A percentile compares a stretch with the other conserved stretches of the same genome.
These are phyloP conservation scores for Kokia cookei DNA, from an alignment of 441 rosid genomes.

Conservation along the genomic window DNA sequence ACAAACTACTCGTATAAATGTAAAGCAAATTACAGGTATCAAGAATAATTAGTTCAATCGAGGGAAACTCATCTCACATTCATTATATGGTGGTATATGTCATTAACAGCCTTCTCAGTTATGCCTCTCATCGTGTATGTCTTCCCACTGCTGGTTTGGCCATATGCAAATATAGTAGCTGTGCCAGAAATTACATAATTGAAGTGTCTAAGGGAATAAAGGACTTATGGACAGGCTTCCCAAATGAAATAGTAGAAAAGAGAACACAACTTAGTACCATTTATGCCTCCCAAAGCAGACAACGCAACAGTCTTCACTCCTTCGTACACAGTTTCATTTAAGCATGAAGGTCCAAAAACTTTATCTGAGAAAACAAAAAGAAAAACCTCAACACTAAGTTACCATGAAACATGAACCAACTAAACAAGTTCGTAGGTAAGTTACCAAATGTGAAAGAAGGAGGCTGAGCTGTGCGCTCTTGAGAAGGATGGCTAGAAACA, in stretches of 20 bases:
- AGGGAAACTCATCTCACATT: conserved; percentile 42
- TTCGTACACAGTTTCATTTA: conserved; percentile 85
- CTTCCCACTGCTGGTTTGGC: conserved; percentile 99
- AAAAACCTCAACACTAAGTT: background rate
- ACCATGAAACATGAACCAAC: background rate
- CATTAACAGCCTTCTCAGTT: conserved; percentile 94
- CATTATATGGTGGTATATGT: conserved; percentile 83
- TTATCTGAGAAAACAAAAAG: conserved; percentile 46
- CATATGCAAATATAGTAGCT: conserved; percentile 99
- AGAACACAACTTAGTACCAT: conserved; percentile 41
- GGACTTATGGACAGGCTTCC: background rate
- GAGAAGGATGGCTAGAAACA: conserved; percentile 60
- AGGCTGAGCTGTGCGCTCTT: conserved; percentile 68
- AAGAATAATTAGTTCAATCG: background rate
- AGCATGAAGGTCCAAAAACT: conserved; percentile 77
- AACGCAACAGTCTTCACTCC: conserved; percentile 97
- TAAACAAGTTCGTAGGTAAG: background rate
- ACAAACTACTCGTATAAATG: background rate
- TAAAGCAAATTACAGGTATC: background rate
- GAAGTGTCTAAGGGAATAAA: background rate
- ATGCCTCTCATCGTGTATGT: conserved; percentile 98
- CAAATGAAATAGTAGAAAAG: background rate
- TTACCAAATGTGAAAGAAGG: conserved; percentile 83
- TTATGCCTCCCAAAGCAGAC: conserved; percentile 95
- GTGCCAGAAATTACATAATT: conserved; percentile 8